Evolutionary conservation across 225 moss, liverwort and hornwort species (phyloP), one percentile per base, ranked within the genome.

Genomic region (Physcomitrium patens): DNA sequence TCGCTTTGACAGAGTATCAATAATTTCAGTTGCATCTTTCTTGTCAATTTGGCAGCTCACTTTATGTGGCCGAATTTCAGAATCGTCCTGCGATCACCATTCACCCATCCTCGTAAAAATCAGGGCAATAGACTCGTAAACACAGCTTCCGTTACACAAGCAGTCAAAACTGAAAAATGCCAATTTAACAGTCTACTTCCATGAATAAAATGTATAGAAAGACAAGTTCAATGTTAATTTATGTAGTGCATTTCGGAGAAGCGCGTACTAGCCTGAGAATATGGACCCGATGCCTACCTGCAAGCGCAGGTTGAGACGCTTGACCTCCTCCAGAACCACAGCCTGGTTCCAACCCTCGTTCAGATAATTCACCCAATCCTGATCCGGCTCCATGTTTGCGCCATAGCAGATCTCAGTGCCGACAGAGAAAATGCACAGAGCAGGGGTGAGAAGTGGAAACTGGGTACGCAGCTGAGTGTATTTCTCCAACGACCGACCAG

Each of bases 381-480:
- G 80, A 59, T 93, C 93, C 28, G 67, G 79, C 71, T 86, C 87
- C 85, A 91, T 76, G 3, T 82, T 77, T 16, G 74, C 16, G n/a
- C 93, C 91, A 73, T 91, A 91, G 17, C 87, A 85, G 69, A 93
- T 93, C 76, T 93, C 89, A 57, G 93, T 93, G 60, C 93, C 93
- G 3, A 91, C 93, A 22, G 93, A 93, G 52, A 93, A 87, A 50
- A 93, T 91, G 60, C 89, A 91, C 43, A 93, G 78, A 43, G 71
- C 77, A 1, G 93, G 93, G 9, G 91, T 93, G 16, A 91, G 76
- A 26, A 93, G 86, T 4, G 93, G 93, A 67, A 76, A 81, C 57
- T 89, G 77, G 11, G 53, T 80, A 2, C 89, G 86, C n/a, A 93
- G 61, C 56, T 87, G 79, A 17, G 45, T 76, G 57, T 93, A 91